phyloP scores from a whole-genome alignment of 2,329 filamentous ascomycete genomes.

The Mycocentrospora acerina region DNA sequence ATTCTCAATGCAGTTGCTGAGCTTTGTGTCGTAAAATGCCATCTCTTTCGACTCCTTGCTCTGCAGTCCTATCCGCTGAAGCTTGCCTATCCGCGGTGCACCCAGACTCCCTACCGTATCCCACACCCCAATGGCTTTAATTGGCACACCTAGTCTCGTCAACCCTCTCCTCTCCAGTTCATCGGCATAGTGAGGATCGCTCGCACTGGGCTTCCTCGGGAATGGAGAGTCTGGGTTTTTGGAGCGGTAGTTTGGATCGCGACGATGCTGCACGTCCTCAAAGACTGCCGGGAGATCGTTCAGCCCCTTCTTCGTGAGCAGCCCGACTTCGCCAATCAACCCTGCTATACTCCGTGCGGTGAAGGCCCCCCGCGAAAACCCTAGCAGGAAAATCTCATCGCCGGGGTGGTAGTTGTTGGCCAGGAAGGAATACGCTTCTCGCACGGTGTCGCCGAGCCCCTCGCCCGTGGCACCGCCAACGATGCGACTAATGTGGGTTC shows the following conservation, averaged over 20 bases:
- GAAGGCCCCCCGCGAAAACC: conserved; percentile 51
- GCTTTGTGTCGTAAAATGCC: conserved; percentile 52
- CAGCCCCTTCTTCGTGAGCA: conserved; percentile 51
- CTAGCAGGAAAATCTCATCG: conserved; percentile 51
- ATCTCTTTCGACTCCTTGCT: conserved; percentile 41
- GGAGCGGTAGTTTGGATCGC: conserved; percentile 47
- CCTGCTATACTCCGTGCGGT: conserved; percentile 48
- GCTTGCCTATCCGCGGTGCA: conserved; percentile 47
- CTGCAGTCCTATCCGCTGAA: conserved; percentile 41
- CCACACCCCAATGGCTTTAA: conserved; percentile 52
- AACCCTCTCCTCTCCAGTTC: conserved; percentile 43
- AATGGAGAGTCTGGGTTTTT: conserved; percentile 51
- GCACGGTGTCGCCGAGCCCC: conserved; percentile 50
- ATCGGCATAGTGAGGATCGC: conserved; percentile 45
- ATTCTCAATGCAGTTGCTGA: conserved; percentile 49
- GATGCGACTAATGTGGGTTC: conserved; percentile 46
- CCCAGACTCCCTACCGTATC: conserved; percentile 53
- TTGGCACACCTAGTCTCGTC: conserved; percentile 38
- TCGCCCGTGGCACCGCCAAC: conserved; percentile 46
- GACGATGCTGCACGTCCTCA: conserved; percentile 47
- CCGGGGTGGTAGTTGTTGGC: conserved; percentile 56
- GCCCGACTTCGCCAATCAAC: conserved; percentile 48
- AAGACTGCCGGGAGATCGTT: conserved; percentile 51
- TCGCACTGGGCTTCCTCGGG: conserved; percentile 48
- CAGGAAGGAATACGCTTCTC: conserved; percentile 53